A percentile compares a stretch with the other conserved stretches of the same genome.
Conservation (phyloP, 169 alveolate species). For the Plasmodium cynomolgi region DNA sequence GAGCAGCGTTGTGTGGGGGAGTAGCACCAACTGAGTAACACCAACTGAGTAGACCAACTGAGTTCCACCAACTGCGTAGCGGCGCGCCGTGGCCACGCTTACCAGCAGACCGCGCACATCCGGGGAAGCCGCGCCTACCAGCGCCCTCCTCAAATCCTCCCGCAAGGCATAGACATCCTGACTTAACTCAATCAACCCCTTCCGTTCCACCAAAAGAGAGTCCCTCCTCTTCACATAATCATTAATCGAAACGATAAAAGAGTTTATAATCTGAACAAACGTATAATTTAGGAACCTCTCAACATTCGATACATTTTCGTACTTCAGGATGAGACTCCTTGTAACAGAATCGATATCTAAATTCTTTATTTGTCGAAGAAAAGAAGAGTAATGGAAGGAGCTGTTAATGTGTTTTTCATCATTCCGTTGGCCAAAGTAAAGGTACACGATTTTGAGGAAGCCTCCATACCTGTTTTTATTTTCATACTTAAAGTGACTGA, state of each 20-base stretch:
- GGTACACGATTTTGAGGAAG: conserved; percentile 43
- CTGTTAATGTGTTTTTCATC: conserved; percentile 5
- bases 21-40: background rate
- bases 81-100: background rate
- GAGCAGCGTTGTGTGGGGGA: background rate
- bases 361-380: background rate
- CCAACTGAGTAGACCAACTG: background rate
- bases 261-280: background rate
- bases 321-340: conserved; percentile 28
- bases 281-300: conserved; percentile 20
- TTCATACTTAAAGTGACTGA: conserved; percentile 8
- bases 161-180: background rate
- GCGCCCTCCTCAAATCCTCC: background rate
- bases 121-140: background rate
- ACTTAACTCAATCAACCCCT: background rate
- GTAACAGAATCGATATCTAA: background rate
- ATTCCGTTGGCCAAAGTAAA: conserved; percentile 17
- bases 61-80: background rate
- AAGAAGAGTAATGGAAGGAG: conserved; percentile 17
- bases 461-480: conserved; percentile 24
- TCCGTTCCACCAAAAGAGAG: background rate
- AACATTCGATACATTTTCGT: conserved; percentile 57
- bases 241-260: conserved; percentile 27
- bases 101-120: background rate
- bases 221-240: conserved; percentile 26